Percentiles rank a stretch among this genome's conserved stretches.
These are phyloP conservation scores for Fonsecaea multimorphosa DNA, from an alignment of 2,329 filamentous ascomycete genomes.

Conservation along the genomic window DNA sequence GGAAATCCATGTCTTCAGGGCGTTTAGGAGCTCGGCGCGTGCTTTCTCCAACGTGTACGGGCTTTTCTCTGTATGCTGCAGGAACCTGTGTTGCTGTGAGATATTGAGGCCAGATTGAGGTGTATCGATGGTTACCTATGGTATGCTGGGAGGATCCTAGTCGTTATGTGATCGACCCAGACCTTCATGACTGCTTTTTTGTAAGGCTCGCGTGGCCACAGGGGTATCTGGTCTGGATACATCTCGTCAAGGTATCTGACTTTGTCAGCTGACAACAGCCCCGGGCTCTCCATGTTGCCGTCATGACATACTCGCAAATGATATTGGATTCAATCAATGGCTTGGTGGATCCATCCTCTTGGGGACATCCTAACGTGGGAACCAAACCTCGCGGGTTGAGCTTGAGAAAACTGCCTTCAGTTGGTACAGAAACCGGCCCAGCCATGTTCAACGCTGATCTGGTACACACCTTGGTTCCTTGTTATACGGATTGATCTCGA, in stretches of 20 bases:
- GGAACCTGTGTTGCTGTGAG: conserved; percentile 43
- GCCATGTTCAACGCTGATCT: not conserved
- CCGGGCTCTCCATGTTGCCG: too few species aligned
- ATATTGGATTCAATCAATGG: conserved; percentile 75
- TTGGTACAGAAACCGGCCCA: conserved; percentile 50
- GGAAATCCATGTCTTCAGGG: conserved; percentile 65
- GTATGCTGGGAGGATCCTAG: conserved; percentile 70
- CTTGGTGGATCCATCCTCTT: conserved; percentile 47
- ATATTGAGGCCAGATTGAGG: not conserved
- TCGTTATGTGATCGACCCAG: conserved; percentile 76
- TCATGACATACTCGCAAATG: conserved; percentile 67
- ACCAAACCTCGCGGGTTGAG: conserved; percentile 78
- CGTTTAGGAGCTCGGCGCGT: conserved; percentile 62
- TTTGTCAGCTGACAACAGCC: not conserved
- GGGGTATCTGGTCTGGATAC: conserved; percentile 59
- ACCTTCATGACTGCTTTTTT: conserved; percentile 69
- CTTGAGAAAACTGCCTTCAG: conserved; percentile 59
- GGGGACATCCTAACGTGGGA: conserved; percentile 62
- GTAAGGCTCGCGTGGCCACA: conserved; percentile 69
- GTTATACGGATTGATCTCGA: conserved; percentile 79
- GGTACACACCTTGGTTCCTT: conserved; percentile 53
- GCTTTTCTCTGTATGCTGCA: conserved; percentile 54
- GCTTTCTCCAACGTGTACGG: conserved; percentile 58
- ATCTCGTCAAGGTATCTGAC: conserved; percentile 67
- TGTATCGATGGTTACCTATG: conserved; percentile 55